A percentile compares a stretch with the other conserved stretches of the same genome.
Conservation (phyloP, 805 yeast species). For the Aciculoconidium aculeatum region DNA sequence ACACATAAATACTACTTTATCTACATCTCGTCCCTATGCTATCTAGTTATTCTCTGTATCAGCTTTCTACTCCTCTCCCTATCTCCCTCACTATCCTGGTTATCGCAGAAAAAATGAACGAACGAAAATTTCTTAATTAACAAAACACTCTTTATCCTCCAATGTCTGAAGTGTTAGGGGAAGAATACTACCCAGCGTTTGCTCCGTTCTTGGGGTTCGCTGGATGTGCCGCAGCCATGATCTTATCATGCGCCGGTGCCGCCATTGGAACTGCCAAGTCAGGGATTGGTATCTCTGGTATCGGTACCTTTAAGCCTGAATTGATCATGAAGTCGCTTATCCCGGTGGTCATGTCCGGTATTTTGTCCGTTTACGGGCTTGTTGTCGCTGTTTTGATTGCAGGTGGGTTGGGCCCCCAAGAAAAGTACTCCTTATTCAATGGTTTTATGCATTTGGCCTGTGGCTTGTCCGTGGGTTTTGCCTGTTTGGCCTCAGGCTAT, state of each 20-base stretch:
- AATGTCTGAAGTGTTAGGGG: constrained; percentile 21
- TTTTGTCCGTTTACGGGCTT: constrained; percentile 91
- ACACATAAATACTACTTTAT: no score
- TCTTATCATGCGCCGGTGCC: constrained; percentile 93
- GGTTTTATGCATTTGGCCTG: constrained; percentile 98
- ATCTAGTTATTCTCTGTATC: no score
- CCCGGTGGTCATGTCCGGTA: constrained; percentile 98
- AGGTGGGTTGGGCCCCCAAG: constrained; percentile 74
- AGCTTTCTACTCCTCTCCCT: no score
- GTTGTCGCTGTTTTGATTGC: constrained; percentile 96
- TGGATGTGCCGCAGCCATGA: constrained; percentile 92
- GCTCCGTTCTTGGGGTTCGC: constrained; percentile 98
- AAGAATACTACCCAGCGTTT: constrained; percentile 78
- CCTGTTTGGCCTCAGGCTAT: constrained; percentile 94
- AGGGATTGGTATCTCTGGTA: constrained; percentile 97
- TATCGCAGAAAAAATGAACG: no score
- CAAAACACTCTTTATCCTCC: no score
- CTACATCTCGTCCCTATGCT: no score
- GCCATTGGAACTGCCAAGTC: constrained; percentile 98
- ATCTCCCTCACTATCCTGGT: no score
- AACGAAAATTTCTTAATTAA: no score
- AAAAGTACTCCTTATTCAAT: constrained; percentile 78
- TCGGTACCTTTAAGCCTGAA: constrained; percentile 96
- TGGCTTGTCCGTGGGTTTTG: constrained; percentile 93
- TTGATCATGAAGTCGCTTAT: constrained; percentile 91